Evolutionary conservation across 192 early-diverging fungal species (phyloP).

Genomic region (Obelidium mucronatum): DNA sequence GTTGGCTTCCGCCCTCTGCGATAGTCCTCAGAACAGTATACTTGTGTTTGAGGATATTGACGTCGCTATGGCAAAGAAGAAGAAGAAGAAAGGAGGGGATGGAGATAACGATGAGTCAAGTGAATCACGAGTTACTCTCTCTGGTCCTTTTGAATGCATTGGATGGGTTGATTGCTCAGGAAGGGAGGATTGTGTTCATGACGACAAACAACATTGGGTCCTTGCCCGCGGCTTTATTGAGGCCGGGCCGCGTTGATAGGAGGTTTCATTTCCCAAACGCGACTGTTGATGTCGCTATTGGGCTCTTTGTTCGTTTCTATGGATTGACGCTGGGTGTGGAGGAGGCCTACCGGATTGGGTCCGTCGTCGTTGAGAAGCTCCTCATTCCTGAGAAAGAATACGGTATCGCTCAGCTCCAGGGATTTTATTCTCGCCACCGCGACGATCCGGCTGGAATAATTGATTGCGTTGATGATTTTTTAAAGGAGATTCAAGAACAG

Average conservation of each 20-base stretch:
- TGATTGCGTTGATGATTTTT: constrained; percentile 43
- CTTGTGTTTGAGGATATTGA: constrained; percentile 75
- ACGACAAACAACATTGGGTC: constrained; percentile 85
- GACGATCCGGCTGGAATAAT: constrained; percentile 70
- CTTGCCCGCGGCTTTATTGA: constrained; percentile 62
- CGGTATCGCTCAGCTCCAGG: constrained; percentile 79
- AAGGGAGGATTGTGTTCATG: constrained; percentile 88
- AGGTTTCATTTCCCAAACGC: constrained; percentile 79
- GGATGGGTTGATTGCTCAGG: constrained; percentile 86
- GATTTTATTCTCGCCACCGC: constrained; percentile 84
- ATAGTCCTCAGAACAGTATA: constrained; percentile 54
- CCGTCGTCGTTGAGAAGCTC: constrained; percentile 50
- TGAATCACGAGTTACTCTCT: constrained; percentile 40
- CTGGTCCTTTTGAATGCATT: constrained; percentile 85
- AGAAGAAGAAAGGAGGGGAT: constrained; percentile 15
- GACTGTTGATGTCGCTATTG: constrained; percentile 66
- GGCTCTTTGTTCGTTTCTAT: constrained; percentile 87
- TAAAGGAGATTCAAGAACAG: constrained; percentile 21
- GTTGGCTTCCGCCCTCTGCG: constrained; percentile 30
- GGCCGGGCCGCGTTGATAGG: constrained; percentile 60
- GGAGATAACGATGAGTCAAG: neutral
- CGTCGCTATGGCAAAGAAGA: constrained; percentile 64
- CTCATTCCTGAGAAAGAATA: constrained; percentile 49
- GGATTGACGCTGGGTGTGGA: constrained; percentile 50
- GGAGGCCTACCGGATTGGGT: constrained; percentile 35